Evolutionary conservation across 1,139 yeast species (phyloP).

Genomic region (Tardiomyces depauwii): DNA sequence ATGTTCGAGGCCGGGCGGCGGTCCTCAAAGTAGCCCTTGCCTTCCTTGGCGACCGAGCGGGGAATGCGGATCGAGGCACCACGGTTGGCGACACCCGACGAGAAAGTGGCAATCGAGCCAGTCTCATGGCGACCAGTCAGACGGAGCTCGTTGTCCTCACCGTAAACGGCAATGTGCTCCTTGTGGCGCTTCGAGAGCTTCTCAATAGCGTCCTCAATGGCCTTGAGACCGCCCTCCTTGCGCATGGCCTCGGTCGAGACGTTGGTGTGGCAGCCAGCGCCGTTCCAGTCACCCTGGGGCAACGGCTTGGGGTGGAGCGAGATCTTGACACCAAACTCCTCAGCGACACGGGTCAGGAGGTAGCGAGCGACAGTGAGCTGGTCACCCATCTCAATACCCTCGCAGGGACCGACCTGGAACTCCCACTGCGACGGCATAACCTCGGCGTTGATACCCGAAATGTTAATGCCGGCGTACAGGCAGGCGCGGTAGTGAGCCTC

Average conservation of each 20-base stretch:
- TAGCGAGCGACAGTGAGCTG: conserved; percentile 95
- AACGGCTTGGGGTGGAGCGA: conserved; percentile 99
- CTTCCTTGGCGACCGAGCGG: conserved; percentile 96
- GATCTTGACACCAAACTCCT: conserved; percentile 96
- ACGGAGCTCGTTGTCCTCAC: conserved; percentile 89
- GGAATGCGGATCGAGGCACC: conserved; percentile 99
- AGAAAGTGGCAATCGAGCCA: conserved; percentile 82
- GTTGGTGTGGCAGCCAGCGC: conserved; percentile 99
- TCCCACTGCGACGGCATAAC: conserved; percentile 99
- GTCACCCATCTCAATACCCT: conserved; percentile 94
- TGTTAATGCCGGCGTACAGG: conserved; percentile 77
- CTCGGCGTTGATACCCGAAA: conserved; percentile 97
- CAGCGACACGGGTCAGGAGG: conserved; percentile 87
- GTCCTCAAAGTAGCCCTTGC: conserved; percentile 97
- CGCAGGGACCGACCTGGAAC: conserved; percentile 98
- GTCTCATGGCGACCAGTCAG: conserved; percentile 98
- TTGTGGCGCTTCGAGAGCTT: conserved; percentile 92
- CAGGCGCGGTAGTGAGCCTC: conserved; percentile 99
- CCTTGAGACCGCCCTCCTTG: conserved; percentile 90
- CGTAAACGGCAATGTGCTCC: conserved; percentile 93
- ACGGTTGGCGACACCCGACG: conserved; percentile 98
- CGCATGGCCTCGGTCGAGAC: conserved; percentile 92
- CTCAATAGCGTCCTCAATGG: conserved; percentile 83
- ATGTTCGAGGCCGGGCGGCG: conserved; percentile 99
- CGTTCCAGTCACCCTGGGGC: conserved; percentile 94